phyloP scores from a whole-genome alignment of 768 basidiomycete species.

The Lactarius sp. region DNA sequence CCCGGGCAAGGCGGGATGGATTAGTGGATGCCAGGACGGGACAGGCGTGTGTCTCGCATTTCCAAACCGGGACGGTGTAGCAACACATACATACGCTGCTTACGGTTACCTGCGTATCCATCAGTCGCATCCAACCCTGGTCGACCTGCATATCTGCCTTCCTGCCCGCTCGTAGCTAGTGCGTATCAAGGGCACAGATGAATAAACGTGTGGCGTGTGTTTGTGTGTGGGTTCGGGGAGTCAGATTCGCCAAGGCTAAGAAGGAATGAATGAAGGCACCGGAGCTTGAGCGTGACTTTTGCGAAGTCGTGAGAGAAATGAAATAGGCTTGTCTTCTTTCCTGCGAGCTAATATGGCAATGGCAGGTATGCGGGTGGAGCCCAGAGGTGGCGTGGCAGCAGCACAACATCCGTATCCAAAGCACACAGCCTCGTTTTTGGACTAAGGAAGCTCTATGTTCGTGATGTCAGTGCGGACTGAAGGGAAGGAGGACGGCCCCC shows the following conservation, averaged over 20 bases:
- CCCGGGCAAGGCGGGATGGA: not conserved
- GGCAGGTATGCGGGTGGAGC: not conserved
- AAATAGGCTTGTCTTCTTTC: not conserved
- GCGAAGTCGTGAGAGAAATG: not conserved
- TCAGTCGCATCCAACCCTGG: not conserved
- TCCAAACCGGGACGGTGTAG: not conserved
- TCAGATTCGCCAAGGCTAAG: not conserved
- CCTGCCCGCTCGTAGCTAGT: not conserved
- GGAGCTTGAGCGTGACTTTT: not conserved
- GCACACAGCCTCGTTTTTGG: not conserved
- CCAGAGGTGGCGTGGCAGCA: slow-evolving; percentile 1
- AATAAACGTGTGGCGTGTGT: not conserved
- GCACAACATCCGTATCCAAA: not conserved
- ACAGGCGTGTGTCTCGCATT: not conserved
- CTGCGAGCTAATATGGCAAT: not conserved
- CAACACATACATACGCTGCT: not conserved
- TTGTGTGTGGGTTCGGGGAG: not conserved
- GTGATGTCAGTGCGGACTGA: slow-evolving; percentile 1
- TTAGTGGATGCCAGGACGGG: not conserved
- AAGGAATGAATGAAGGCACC: not conserved
- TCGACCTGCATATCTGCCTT: not conserved
- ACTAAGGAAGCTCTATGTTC: not conserved
- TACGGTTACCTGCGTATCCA: not conserved
- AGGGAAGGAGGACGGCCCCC: not conserved
- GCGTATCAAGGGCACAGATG: not conserved